These are phyloP conservation scores for Aspergillus luchuensis DNA, from an alignment of 2,329 filamentous ascomycete genomes.

Conservation along the genomic window DNA sequence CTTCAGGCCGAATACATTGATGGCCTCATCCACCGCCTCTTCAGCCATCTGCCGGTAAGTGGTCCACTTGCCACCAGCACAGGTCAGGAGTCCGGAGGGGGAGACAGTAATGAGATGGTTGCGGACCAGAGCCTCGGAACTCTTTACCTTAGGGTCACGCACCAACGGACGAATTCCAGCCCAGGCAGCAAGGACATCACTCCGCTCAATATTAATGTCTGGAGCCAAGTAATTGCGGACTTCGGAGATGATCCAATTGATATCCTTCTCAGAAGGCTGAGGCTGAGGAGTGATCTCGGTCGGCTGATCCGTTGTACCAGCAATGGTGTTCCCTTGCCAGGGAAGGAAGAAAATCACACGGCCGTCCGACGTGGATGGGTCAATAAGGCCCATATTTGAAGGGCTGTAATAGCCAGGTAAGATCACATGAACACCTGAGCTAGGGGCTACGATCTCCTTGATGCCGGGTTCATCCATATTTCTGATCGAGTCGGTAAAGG, in stretches of 20 bases:
- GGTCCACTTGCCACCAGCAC: conserved; percentile 89
- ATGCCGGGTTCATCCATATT: conserved; percentile 76
- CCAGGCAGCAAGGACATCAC: conserved; percentile 88
- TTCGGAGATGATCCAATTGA: conserved; percentile 84
- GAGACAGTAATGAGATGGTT: conserved; percentile 83
- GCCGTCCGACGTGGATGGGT: conserved; percentile 82
- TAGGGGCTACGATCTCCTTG: conserved; percentile 79
- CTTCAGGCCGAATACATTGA: conserved; percentile 67
- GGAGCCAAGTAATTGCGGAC: conserved; percentile 79
- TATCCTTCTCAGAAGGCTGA: conserved; percentile 77
- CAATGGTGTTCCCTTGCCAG: conserved; percentile 91
- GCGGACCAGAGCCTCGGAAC: conserved; percentile 83
- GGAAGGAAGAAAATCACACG: conserved; percentile 91
- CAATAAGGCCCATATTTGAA: conserved; percentile 82
- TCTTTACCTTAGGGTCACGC: conserved; percentile 80
- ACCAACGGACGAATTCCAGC: conserved; percentile 84
- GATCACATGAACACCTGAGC: conserved; percentile 82
- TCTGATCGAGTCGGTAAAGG: conserved; percentile 81
- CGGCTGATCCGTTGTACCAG: conserved; percentile 81
- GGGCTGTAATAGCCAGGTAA: conserved; percentile 86
- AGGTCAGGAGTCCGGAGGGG: conserved; percentile 77
- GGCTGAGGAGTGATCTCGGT: conserved; percentile 73
- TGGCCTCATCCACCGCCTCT: conserved; percentile 80
- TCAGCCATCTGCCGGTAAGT: conserved; percentile 93
- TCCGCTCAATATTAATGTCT: conserved; percentile 80